Evolutionary conservation across 495 filamentous ascomycete species (phyloP), one percentile per base, ranked within the genome.

Genomic region (Delitschia confertaspora): DNA sequence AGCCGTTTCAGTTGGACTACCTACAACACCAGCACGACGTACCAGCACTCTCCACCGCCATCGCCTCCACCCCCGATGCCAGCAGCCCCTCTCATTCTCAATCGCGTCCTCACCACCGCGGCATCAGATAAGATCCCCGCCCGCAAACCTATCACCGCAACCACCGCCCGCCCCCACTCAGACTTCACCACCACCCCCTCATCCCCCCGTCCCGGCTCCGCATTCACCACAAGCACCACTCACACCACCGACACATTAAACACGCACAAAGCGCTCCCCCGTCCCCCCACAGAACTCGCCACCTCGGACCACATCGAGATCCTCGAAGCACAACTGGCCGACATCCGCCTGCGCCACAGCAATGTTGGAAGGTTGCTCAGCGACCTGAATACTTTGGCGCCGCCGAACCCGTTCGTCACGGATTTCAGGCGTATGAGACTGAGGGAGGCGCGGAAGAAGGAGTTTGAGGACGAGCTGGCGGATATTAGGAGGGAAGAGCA

Each of bases 401-500:
- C 68, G 35, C 74, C 74, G 5, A 74, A 69, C 37, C 72, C 75
- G 18, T 63, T 73, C 37, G 67, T 70, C 19, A 76, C 74, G 51
- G 76, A 80, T 39, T 62, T 71, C 40, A 65, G 68, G 31, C 67
- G 69, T 20, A 69, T 80, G 48, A 73, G 84, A 19, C 70, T 73
- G 27, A 80, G 88, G 56, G 88, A 86, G 63, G 72, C 66, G 47
- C 84, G 78, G 47, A 73, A 93, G 2, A 75, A 79, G 51, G 69
- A 65, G 24, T 66, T 93, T n/a, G 70, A 77, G 30, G 67, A 66
- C 44, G 85, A 93, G 61, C 70, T 93, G 26, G 80, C 80, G 6
- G 85, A 93, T 38, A 76, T 95, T 18, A 73, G 76, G 65, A 70
- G 76, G 45, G 78, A 91, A 62, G 79, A 88, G 57, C 86, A 95